phyloP scores from a whole-genome alignment of 345 rosid species.

The Populus euphratica region DNA sequence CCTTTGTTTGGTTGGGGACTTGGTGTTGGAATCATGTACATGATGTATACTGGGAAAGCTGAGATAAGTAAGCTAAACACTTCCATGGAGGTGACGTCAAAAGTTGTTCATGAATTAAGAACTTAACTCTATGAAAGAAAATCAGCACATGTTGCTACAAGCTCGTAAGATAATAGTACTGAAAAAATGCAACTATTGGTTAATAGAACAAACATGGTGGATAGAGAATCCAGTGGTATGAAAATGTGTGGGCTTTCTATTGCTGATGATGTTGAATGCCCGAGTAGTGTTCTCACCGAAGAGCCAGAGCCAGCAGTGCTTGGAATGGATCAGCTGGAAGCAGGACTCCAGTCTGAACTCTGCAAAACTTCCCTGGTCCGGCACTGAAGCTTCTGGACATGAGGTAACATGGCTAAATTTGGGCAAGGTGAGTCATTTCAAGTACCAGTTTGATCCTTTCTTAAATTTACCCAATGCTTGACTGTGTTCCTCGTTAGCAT shows the following conservation, averaged over 20 bases:
- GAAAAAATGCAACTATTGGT: conserved; percentile 17
- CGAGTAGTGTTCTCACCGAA: conserved; percentile 79
- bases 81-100: conserved; percentile 65
- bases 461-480: conserved; percentile 1
- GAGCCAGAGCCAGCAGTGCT: conserved; percentile 44
- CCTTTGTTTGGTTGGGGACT: conserved; percentile 58
- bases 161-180: conserved; percentile 19
- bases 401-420: conserved; percentile 15
- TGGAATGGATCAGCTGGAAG: conserved; percentile 72
- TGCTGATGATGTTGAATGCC: conserved; percentile 53
- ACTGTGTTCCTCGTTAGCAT: not conserved
- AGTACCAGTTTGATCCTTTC: not conserved
- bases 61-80: conserved; percentile 60
- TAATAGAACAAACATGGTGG: conserved; percentile 22
- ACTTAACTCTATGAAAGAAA: conserved; percentile 55
- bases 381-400: conserved; percentile 15
- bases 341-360: conserved; percentile 80
- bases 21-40: conserved; percentile 72
- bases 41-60: conserved; percentile 68
- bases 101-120: conserved; percentile 63
- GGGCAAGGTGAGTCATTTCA: conserved; percentile 42
- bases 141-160: conserved; percentile 26
- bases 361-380: conserved; percentile 57
- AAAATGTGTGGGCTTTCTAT: conserved; percentile 20
- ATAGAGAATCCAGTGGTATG: conserved; percentile 23